Evolutionary conservation across 2,329 filamentous ascomycete species (phyloP).

Genomic region (Exophiala aquamarina): DNA sequence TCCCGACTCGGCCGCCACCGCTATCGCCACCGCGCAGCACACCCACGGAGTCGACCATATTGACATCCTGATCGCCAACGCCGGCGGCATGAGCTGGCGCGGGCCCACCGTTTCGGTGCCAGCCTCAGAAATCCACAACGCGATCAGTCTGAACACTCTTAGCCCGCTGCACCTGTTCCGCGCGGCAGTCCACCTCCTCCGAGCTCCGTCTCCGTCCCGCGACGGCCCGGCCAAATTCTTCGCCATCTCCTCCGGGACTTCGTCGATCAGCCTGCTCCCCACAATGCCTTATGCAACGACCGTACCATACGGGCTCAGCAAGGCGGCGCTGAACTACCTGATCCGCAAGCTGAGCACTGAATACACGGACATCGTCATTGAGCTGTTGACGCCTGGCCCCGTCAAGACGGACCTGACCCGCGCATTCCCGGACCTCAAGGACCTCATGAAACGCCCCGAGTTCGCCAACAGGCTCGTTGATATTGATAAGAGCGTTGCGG

Average conservation of each 20-base stretch:
- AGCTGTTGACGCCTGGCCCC: neutral
- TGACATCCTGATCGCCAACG: constrained; percentile 56
- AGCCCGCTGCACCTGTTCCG: constrained; percentile 48
- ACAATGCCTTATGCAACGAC: constrained; percentile 21
- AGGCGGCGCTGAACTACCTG: constrained; percentile 62
- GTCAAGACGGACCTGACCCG: neutral
- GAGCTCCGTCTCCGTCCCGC: too few relatives aligned
- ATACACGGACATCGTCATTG: constrained; percentile 20
- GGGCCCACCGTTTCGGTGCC: constrained; percentile 19
- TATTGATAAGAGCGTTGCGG: too few relatives aligned
- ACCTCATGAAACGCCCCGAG: too few relatives aligned
- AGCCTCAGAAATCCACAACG: constrained; percentile 26
- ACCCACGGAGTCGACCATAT: constrained; percentile 41
- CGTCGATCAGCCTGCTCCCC: neutral
- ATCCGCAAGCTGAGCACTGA: constrained; percentile 52
- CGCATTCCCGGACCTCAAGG: too few relatives aligned
- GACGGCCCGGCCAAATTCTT: constrained; percentile 5
- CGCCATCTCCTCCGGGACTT: constrained; percentile 1
- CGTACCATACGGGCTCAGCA: constrained; percentile 58
- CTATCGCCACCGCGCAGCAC: constrained; percentile 32
- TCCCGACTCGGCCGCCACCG: constrained; percentile 33
- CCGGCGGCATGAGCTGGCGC: constrained; percentile 34
- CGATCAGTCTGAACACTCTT: constrained; percentile 36
- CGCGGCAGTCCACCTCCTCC: constrained; percentile 42
- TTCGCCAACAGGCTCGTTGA: too few relatives aligned